Base-by-base conservation (phyloP, 2,329 filamentous ascomycete species). In the Tolypocladium inflatum region DNA sequence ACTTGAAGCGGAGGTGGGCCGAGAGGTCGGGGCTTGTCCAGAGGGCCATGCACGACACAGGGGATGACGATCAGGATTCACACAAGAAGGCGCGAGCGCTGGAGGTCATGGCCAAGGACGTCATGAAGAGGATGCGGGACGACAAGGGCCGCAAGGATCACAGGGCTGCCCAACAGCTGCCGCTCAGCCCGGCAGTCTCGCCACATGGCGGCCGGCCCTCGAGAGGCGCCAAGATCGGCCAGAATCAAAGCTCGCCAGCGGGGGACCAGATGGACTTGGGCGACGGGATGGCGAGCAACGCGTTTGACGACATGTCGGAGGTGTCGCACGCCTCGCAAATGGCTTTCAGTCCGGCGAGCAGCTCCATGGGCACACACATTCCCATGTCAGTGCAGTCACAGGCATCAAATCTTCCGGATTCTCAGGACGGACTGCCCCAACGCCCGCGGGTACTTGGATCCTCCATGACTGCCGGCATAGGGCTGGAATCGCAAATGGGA, bases 91-190 rank as follows among this genome's bases (percentile, higher is more conserved):
- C 83, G 39, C 85, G 82, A 63, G 87, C 87, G 1, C 70, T 92
- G 53, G 87, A 92, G 61, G 78, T 88, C 0, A 73, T 94, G 4
- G 88, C 87, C 56, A 80, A 85, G 55, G 89, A 93, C 71, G 87
- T 90, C 21, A 86, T 90, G 80, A 92, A 92, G 73, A 80, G 90
- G 54, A 78, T 88, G 56, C 82, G 87, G 41, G 87, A 90, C 64
- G 86, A 89, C 62, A 81, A 83, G 59, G 77, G 76, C 1, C 83
- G 82, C 63, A 77, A 79, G 57, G 76, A 84, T 64, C 73, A 78
- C 9, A 63, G 54, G 11, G 58, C 54, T 11, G 26, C 23, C 15
- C 52, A 57, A 26, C 57, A 38, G 21, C 51, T 55, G 17, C 57
- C 62, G 23, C 55, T 48, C 51, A 55, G 35, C 45, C 57, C 33